Percentiles rank a stretch among this genome's conserved stretches.
These are phyloP conservation scores for Phytophthora sp. DNA, from an alignment of 352 stramenopile genomes.

Conservation along the genomic window DNA sequence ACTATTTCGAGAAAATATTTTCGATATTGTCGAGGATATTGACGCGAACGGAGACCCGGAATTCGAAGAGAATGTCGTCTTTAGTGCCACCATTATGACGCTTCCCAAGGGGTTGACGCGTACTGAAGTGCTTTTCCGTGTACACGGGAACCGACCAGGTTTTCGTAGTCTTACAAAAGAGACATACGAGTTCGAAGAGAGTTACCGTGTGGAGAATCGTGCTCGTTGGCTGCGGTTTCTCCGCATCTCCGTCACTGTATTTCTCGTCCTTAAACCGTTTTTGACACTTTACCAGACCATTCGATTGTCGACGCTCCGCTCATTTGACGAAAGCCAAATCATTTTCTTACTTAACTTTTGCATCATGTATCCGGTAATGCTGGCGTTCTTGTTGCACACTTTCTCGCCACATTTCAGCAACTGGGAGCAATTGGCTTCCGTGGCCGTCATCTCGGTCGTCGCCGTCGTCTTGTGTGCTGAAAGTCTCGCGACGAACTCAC, in stretches of 20 bases:
- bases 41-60: conserved; percentile 44
- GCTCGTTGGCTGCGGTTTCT: conserved; percentile 74
- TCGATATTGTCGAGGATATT: conserved; percentile 79
- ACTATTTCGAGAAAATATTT: conserved; percentile 72
- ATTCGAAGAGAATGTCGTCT: conserved; percentile 23
- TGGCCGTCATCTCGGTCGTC: conserved; percentile 62
- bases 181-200: conserved; percentile 74
- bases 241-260: conserved; percentile 67
- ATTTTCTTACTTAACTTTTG: conserved; percentile 85
- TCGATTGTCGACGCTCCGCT: conserved; percentile 47
- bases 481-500: conserved; percentile 68
- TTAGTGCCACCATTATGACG: conserved; percentile 76
- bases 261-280: conserved; percentile 74
- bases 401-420: conserved; percentile 69
- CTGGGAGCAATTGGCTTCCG: conserved; percentile 63
- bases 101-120: conserved; percentile 73
- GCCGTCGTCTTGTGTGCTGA: conserved; percentile 69
- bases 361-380: conserved; percentile 72
- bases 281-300: conserved; percentile 80
- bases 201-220: conserved; percentile 74
- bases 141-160: conserved; percentile 47
- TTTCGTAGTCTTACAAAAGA: conserved; percentile 50
- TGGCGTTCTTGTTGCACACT: conserved; percentile 67
- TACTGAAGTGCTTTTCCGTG: conserved; percentile 64
- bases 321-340: conserved; percentile 60